Percentiles rank a stretch among this genome's conserved stretches.
Conservation (phyloP, 345 rosid genomes). For the Carallia pectinifolia region DNA sequence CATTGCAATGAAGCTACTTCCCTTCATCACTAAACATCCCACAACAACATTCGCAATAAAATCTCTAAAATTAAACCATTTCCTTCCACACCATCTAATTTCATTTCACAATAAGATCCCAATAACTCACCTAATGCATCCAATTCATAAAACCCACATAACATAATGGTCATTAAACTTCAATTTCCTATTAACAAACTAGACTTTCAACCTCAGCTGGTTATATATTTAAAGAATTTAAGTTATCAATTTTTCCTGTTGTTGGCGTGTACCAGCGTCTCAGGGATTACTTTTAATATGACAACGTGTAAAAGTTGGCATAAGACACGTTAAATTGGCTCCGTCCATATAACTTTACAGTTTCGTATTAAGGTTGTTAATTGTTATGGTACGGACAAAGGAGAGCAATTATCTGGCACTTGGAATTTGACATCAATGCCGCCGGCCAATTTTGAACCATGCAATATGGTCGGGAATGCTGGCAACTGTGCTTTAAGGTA, state of each 20-base stretch:
- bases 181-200: slow-evolving; percentile 38
- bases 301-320: too few species aligned
- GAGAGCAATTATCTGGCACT: slow-evolving; percentile 16
- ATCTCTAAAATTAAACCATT: slow-evolving; percentile 70
- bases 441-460: neutral
- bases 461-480: neutral
- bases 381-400: slow-evolving; percentile 20
- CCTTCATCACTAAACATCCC: slow-evolving; percentile 54
- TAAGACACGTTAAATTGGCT: too few species aligned
- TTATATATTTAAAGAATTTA: too few species aligned
- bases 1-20: slow-evolving; percentile 56
- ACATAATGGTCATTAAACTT: neutral
- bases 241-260: too few species aligned
- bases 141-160: slow-evolving; percentile 46
- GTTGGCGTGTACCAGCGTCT: too few species aligned
- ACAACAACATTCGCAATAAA: slow-evolving; percentile 53
- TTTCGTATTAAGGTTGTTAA: slow-evolving; percentile 30
- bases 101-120: slow-evolving; percentile 41
- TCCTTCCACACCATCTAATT: slow-evolving; percentile 39
- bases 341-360: too few species aligned
- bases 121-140: slow-evolving; percentile 39
- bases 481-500: neutral
- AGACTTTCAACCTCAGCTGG: slow-evolving; percentile 44
- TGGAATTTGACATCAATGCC: neutral
- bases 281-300: too few species aligned